Evolutionary conservation across 2,329 filamentous ascomycete genomes (phyloP), one percentile per base, ranked within the genome.

Genomic region (Colletotrichum scovillei): DNA sequence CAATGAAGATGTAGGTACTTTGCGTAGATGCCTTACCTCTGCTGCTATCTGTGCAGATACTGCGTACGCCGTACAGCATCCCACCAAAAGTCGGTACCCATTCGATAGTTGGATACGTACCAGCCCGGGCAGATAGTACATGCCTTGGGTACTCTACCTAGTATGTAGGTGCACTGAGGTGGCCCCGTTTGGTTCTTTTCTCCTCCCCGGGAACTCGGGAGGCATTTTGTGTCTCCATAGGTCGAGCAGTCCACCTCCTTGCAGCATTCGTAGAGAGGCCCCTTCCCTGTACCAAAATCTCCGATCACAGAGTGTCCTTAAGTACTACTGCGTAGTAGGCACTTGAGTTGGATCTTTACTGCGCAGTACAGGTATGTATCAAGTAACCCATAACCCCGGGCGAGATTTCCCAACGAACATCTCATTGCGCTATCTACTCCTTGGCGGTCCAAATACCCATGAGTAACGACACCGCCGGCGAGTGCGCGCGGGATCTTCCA

Each of bases 401-500:
- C 32, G 19, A n/a, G 52, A 42, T 16, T 26, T 62, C 28, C 38
- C 12, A 32, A 30, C 42, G 69, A 49, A 35, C 49, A 58, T 62
- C 57, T 55, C 69, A 73, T 59, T 32, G 65, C 30, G 59, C 32
- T 56, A 53, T 59, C 24, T 26, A 65, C 42, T 52, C 59, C 64
- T 32, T 53, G 52, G 67, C 30, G 65, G 24, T 35, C 55, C 24
- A 66, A 52, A 35, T 56, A 32, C 70, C 55, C 55, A 59, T 70
- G 49, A 35, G 53, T 42, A 65, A 63, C 42, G 53, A 60, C 32
- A 63, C 56, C 46, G 60, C 66, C 66, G 67, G 64, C 64, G 67
- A 42, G 38, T 46, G 49, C 58, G 55, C 67, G 70, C 60, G 67
- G 55, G 42, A 73, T 70, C 60, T 52, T 70, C 67, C 60, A 56